These are phyloP conservation scores for Claviceps sp. DNA, from an alignment of 2,329 filamentous ascomycete species.

Conservation along the genomic window DNA sequence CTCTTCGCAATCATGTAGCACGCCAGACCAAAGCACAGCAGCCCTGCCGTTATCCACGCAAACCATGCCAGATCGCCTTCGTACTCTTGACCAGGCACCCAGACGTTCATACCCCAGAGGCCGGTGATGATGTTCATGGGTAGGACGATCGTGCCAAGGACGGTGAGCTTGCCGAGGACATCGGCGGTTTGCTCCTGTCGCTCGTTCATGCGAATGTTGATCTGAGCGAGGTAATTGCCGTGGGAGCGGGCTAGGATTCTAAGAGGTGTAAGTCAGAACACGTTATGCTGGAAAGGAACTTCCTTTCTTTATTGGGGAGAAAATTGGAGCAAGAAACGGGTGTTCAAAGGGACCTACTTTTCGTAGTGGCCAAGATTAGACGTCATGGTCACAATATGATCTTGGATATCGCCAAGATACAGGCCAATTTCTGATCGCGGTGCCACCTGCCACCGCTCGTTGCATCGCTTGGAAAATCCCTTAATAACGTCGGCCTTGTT, in stretches of 20 bases:
- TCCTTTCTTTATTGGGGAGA: too few species aligned
- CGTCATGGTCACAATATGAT: constrained; percentile 98
- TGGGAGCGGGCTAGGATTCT: constrained; percentile 80
- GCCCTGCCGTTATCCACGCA: constrained; percentile 56
- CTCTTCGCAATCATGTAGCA: constrained; percentile 77
- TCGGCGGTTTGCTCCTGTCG: constrained; percentile 91
- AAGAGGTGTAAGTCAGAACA: neutral
- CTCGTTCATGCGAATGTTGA: constrained; percentile 98
- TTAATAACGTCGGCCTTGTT: constrained; percentile 99
- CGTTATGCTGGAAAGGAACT: too few species aligned
- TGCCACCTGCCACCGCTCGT: constrained; percentile 94
- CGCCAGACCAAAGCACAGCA: constrained; percentile 64
- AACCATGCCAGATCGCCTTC: constrained; percentile 69
- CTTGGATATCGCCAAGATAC: constrained; percentile 95
- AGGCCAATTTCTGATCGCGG: constrained; percentile 93
- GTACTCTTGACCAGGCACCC: constrained; percentile 80
- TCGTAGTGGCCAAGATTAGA: constrained; percentile 92
- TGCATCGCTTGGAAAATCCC: constrained; percentile 95
- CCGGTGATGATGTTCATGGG: constrained; percentile 99
- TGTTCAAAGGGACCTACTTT: constrained; percentile 46
- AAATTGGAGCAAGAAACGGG: neutral
- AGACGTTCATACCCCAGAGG: constrained; percentile 97
- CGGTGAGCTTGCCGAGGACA: constrained; percentile 85
- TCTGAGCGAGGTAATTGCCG: constrained; percentile 95
- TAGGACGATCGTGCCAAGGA: constrained; percentile 89